Percentiles rank a stretch among this genome's conserved stretches.
These are phyloP conservation scores for Phytophthora capsici DNA, from an alignment of 352 stramenopile species.

Conservation along the genomic window DNA sequence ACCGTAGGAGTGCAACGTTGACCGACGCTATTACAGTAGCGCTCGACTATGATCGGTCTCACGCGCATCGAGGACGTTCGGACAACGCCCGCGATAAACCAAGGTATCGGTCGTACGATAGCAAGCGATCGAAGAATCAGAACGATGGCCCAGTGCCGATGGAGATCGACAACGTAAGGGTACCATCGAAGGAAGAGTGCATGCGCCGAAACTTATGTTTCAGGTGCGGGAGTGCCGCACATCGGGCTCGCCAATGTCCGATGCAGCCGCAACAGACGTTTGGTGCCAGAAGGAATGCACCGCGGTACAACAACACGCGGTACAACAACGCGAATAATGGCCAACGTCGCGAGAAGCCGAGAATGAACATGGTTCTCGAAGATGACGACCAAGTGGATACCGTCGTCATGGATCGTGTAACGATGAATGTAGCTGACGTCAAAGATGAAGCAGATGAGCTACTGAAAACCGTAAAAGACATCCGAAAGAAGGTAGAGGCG, in stretches of 20 bases:
- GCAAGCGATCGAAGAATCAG: constrained; percentile 4
- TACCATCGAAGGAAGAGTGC: constrained; percentile 15
- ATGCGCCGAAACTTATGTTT: constrained; percentile 24
- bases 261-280: constrained; percentile 1
- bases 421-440: no score
- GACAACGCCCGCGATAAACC: constrained; percentile 4
- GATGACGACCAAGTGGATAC: no score
- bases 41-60: neutral
- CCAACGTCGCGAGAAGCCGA: no score
- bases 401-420: no score
- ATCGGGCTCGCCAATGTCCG: constrained; percentile 8
- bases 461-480: no score
- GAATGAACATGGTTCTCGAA: no score
- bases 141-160: constrained; percentile 16
- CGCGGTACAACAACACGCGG: no score
- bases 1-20: constrained; percentile 11
- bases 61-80: neutral
- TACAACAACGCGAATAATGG: no score
- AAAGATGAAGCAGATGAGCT: no score
- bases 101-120: constrained; percentile 21
- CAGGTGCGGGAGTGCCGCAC: constrained; percentile 11
- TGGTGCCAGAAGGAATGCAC: neutral
- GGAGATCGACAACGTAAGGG: constrained; percentile 18
- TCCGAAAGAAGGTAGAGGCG: no score
- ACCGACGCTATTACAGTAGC: constrained; percentile 1